phyloP scores from a whole-genome alignment of 108 stramenopile species.

The Skeletonema marinoi region DNA sequence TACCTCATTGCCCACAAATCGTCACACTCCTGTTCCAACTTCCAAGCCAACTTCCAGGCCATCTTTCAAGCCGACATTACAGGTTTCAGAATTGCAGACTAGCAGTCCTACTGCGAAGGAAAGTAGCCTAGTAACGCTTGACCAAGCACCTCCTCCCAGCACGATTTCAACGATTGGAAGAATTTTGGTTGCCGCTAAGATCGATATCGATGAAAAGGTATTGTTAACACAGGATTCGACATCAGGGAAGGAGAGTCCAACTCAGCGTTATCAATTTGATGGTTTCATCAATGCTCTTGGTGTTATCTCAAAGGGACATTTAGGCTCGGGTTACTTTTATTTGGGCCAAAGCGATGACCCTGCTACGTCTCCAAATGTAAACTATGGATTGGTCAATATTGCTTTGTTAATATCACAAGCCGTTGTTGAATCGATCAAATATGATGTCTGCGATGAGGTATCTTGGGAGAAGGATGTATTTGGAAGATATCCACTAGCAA shows the following conservation, averaged over 20 bases:
- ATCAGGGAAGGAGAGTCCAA: conserved; percentile 17
- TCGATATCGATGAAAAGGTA: conserved; percentile 19
- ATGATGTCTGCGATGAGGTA: conserved; percentile 43
- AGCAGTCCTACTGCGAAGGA: background rate
- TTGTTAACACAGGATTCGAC: conserved; percentile 15
- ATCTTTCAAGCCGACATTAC: background rate
- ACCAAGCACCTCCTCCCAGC: conserved; percentile 21
- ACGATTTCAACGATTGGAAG: conserved; percentile 24
- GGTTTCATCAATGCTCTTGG: conserved; percentile 42
- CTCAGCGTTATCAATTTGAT: conserved; percentile 34
- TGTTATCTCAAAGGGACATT: conserved; percentile 22
- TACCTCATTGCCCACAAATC: background rate
- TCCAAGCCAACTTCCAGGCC: conserved; percentile 19
- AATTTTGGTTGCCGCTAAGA: conserved; percentile 17
- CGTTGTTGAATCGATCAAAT: conserved; percentile 31
- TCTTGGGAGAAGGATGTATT: conserved; percentile 49
- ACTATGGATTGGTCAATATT: conserved; percentile 44
- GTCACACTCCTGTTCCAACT: conserved; percentile 7
- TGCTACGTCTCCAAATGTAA: background rate
- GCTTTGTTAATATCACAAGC: conserved; percentile 44
- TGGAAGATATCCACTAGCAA: conserved; percentile 41
- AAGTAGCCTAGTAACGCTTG: background rate
- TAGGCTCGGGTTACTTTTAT: conserved; percentile 41
- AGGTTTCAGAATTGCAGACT: background rate
- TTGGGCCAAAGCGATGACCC: conserved; percentile 24